Evolutionary conservation across 2,329 filamentous ascomycete genomes (phyloP), one percentile per base, ranked within the genome.

Genomic region (Drechslerella stenobrocha): DNA sequence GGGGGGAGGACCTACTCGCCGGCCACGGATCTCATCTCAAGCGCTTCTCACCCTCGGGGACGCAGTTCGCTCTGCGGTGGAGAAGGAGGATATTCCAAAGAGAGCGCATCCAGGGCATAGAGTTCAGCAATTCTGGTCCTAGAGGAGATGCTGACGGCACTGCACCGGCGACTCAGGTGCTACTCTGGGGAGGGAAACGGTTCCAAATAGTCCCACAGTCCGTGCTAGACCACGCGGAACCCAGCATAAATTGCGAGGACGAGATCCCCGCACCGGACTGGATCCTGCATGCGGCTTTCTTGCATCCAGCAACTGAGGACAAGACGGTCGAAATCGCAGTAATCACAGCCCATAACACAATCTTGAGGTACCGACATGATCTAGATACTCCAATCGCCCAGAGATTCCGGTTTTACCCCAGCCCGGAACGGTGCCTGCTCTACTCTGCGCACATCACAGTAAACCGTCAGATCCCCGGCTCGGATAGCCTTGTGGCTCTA

Each of bases 261-360:
- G 81, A 81, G 71, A 77, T 78, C 22, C 75, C 75, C 2, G 82
- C 83, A 1, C 80, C 82, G 3, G 90, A 95, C 76, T 93, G 90
- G 89, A 84, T 95, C 70, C 82, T 92, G 72, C 84, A 89, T 74
- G 86, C 81, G 32, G 77, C 79, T 30, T 76, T 86, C 58, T 82
- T 81, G 47, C 45, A 70, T 1, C 45, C 63, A n/a, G 64, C n/a
- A n/a, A n/a, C n/a, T n/a, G n/a, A 72, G 4, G 73, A 77, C 24
- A 65, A 72, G 1, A 73, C 74, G 24, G 74, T 76, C 8, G 84
- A 82, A 13, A 84, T 84, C 13, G 76, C 65, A 15, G 65, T 93
- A 8, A 80, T 95, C 13, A 96, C 90, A 1, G 90, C 92, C 1
- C 91, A 97, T 76, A 96, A 97, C 79, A 86, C 89, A 50, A 79